Conservation (phyloP, 768 basidiomycete species). For the Thelephora ganbajun region DNA sequence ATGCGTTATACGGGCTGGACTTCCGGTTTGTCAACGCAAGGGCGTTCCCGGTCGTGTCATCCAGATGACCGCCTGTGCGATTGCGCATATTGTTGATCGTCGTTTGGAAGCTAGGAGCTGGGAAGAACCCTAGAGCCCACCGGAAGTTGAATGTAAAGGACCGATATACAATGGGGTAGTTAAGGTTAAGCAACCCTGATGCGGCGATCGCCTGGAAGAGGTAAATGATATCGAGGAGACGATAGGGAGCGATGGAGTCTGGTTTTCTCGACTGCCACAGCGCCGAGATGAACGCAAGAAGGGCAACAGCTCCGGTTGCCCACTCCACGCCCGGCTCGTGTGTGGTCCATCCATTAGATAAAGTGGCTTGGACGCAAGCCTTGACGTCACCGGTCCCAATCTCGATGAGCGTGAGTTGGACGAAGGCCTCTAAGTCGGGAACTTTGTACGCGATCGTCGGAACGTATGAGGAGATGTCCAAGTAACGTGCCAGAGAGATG, state of each 20-base stretch:
- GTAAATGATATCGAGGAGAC: slow-evolving; percentile 69
- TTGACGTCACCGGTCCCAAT: slow-evolving; percentile 57
- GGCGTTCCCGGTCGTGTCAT: slow-evolving; percentile 40
- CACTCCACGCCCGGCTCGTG: slow-evolving; percentile 66
- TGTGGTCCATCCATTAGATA: slow-evolving; percentile 83
- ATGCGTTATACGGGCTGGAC: slow-evolving; percentile 62
- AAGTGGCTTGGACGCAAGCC: slow-evolving; percentile 83
- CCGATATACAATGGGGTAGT: slow-evolving; percentile 77
- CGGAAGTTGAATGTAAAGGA: slow-evolving; percentile 78
- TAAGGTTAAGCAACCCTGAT: slow-evolving; percentile 67
- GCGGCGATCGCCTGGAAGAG: slow-evolving; percentile 78
- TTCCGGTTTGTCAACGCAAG: slow-evolving; percentile 70
- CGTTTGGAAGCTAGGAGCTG: slow-evolving; percentile 46
- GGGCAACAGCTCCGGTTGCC: slow-evolving; percentile 51
- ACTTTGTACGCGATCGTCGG: slow-evolving; percentile 75
- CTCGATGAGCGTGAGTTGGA: slow-evolving; percentile 61
- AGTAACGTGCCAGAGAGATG: slow-evolving; percentile 44
- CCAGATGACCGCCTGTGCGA: slow-evolving; percentile 65
- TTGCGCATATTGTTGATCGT: slow-evolving; percentile 77
- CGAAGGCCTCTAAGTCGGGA: slow-evolving; percentile 86
- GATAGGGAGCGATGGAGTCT: slow-evolving; percentile 48
- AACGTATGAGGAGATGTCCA: slow-evolving; percentile 41
- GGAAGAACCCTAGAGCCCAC: slow-evolving; percentile 74
- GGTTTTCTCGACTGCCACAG: slow-evolving; percentile 42
- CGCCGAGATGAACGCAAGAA: slow-evolving; percentile 43